A percentile compares a stretch with the other conserved stretches of the same genome.
These are phyloP conservation scores for Didymella sp. DNA, from an alignment of 2,329 filamentous ascomycete species.

Conservation along the genomic window DNA sequence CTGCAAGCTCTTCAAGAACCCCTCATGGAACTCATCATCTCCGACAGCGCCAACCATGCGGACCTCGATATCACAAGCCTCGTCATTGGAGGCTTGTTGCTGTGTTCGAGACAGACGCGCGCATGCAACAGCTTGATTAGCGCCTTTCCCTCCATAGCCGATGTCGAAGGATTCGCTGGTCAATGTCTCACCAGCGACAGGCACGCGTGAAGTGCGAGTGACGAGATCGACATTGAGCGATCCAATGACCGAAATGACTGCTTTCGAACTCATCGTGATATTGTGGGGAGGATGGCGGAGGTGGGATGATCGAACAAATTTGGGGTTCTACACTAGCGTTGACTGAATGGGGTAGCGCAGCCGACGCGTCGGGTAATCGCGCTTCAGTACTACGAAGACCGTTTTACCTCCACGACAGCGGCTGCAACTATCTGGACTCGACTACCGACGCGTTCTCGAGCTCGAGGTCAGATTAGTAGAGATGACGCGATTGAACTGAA, in stretches of 20 bases:
- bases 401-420: not conserved
- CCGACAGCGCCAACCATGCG: slow-evolving; percentile 60
- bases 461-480: not conserved
- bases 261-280: slow-evolving; percentile 38
- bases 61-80: slow-evolving; percentile 50
- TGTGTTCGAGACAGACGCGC: slow-evolving; percentile 74
- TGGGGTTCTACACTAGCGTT: slow-evolving; percentile 2
- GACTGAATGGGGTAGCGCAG: slow-evolving; percentile 3
- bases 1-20: slow-evolving; percentile 52
- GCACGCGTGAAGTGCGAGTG: slow-evolving; percentile 83
- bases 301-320: slow-evolving; percentile 14
- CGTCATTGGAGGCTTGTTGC: slow-evolving; percentile 32
- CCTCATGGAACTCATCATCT: slow-evolving; percentile 52
- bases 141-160: slow-evolving; percentile 89
- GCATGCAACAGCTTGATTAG: slow-evolving; percentile 92
- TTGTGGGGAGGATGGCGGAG: slow-evolving; percentile 1
- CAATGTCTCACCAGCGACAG: slow-evolving; percentile 84
- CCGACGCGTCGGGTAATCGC: slow-evolving; percentile 8
- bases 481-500: not conserved
- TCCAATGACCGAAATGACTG: slow-evolving; percentile 80
- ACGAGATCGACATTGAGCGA: slow-evolving; percentile 96
- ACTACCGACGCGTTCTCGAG: not conserved
- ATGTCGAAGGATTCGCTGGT: slow-evolving; percentile 79
- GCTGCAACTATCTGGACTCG: not conserved
- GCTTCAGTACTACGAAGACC: not conserved